A percentile compares a stretch with the other conserved stretches of the same genome.
Evolutionary conservation across 305 asterid genomes (phyloP).

Genomic region (Fraxinus latifolia): DNA sequence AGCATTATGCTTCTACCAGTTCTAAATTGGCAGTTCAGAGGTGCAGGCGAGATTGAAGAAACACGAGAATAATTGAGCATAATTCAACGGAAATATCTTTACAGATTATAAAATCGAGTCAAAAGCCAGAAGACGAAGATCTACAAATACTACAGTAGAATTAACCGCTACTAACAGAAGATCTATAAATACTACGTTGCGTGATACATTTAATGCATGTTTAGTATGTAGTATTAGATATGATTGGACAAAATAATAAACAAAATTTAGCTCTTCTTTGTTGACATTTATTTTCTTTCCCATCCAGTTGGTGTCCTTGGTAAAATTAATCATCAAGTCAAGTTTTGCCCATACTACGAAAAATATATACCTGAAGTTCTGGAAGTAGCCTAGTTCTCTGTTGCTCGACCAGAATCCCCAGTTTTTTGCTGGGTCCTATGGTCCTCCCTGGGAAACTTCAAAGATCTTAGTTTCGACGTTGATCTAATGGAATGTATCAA

Average conservation of each 20-base stretch:
- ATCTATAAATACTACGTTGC: neutral
- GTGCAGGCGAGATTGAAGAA: neutral
- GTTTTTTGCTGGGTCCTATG: constrained; percentile 34
- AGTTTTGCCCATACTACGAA: neutral
- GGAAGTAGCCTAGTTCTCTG: constrained; percentile 54
- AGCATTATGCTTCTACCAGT: neutral
- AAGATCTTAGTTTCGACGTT: constrained; percentile 67
- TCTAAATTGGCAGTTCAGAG: neutral
- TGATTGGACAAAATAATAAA: neutral
- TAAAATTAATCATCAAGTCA: neutral
- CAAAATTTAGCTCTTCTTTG: neutral
- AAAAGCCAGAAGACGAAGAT: neutral
- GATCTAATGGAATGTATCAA: constrained; percentile 55
- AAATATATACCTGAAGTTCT: constrained; percentile 55
- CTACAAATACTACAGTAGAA: neutral
- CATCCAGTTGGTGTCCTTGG: neutral
- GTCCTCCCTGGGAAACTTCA: constrained; percentile 53
- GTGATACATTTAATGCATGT: neutral
- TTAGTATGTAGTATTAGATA: neutral
- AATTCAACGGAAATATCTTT: neutral
- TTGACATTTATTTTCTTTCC: neutral
- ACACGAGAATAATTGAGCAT: neutral
- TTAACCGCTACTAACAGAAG: neutral
- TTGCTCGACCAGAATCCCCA: constrained; percentile 40
- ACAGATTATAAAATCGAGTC: neutral